Percentiles rank a stretch among this genome's conserved stretches.
Evolutionary conservation across 768 basidiomycete species (phyloP).

Genomic region (Mycena latifolia): DNA sequence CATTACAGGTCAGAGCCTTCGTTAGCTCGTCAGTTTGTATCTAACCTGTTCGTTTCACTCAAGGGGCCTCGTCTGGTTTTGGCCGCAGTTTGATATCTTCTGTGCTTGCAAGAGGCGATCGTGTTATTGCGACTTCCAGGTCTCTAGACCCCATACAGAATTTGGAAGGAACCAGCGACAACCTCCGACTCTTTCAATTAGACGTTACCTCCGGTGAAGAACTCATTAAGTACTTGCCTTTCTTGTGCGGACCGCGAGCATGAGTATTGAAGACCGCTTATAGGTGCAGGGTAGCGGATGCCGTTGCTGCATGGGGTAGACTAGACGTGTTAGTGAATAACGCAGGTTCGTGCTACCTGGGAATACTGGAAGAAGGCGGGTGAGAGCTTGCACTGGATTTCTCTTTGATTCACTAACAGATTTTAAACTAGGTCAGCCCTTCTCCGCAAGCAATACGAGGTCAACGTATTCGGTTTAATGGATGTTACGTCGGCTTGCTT

Average conservation of each 20-base stretch:
- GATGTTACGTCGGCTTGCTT: conserved; percentile 66
- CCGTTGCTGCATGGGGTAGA: conserved; percentile 60
- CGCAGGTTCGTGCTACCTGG: conserved; percentile 60
- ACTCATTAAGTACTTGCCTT: conserved; percentile 40
- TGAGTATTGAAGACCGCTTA: not conserved
- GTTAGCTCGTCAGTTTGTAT: not conserved
- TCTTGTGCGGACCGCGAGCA: not conserved
- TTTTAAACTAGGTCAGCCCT: conserved; percentile 41
- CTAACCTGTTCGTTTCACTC: not conserved
- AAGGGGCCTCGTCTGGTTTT: conserved; percentile 72
- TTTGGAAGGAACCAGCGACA: conserved; percentile 46
- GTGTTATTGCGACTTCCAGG: conserved; percentile 70
- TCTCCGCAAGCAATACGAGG: conserved; percentile 58
- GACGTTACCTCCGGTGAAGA: conserved; percentile 64
- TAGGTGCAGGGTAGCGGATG: conserved; percentile 55
- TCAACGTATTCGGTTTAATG: conserved; percentile 64
- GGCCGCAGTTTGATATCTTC: conserved; percentile 64
- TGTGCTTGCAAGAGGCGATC: conserved; percentile 67
- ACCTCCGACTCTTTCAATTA: conserved; percentile 60
- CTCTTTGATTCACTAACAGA: conserved; percentile 7
- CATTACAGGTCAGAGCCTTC: conserved; percentile 43
- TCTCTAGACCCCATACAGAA: conserved; percentile 55
- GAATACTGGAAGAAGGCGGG: conserved; percentile 71
- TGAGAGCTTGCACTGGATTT: conserved; percentile 39
- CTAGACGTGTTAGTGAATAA: conserved; percentile 78